phyloP scores from a whole-genome alignment of 2,329 filamentous ascomycete genomes.

The Exserohilum rostratum region DNA sequence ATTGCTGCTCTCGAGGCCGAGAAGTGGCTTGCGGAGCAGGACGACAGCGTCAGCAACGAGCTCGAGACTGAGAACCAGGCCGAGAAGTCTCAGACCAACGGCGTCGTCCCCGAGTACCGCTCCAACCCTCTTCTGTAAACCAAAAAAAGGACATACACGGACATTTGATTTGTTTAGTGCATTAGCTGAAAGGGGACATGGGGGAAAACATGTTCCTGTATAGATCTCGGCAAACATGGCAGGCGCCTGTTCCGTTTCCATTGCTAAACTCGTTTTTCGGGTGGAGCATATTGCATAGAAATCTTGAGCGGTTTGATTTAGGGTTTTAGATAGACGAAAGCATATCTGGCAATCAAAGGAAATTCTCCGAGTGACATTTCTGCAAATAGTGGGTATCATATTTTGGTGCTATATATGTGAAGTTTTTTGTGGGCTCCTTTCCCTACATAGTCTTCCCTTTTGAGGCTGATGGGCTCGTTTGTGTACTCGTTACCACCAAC shows the following conservation, averaged over 20 bases:
- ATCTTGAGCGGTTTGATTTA: conserved; percentile 12
- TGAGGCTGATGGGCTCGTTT: not conserved
- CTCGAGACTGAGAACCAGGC: conserved; percentile 57
- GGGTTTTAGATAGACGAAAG: conserved; percentile 17
- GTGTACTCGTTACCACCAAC: not conserved
- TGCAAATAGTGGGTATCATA: not conserved
- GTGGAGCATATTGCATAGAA: conserved; percentile 29
- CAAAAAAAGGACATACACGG: conserved; percentile 20
- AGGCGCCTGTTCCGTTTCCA: not conserved
- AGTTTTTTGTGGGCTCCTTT: not conserved
- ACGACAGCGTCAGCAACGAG: conserved; percentile 59
- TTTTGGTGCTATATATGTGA: not conserved
- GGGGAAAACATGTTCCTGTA: conserved; percentile 8
- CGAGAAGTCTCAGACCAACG: conserved; percentile 58
- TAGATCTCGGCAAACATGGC: conserved; percentile 19
- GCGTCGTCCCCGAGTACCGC: conserved; percentile 65
- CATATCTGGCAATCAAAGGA: conserved; percentile 12
- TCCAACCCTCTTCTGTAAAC: conserved; percentile 66
- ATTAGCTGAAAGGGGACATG: not conserved
- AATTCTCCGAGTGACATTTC: not conserved
- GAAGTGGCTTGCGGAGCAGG: conserved; percentile 83
- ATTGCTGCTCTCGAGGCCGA: conserved; percentile 95
- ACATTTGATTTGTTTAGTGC: conserved; percentile 13
- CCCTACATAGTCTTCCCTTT: not conserved
- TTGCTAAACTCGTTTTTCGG: not conserved